These are phyloP conservation scores for Penstemon barbatus DNA, from an alignment of 257 asterid genomes.

Conservation along the genomic window DNA sequence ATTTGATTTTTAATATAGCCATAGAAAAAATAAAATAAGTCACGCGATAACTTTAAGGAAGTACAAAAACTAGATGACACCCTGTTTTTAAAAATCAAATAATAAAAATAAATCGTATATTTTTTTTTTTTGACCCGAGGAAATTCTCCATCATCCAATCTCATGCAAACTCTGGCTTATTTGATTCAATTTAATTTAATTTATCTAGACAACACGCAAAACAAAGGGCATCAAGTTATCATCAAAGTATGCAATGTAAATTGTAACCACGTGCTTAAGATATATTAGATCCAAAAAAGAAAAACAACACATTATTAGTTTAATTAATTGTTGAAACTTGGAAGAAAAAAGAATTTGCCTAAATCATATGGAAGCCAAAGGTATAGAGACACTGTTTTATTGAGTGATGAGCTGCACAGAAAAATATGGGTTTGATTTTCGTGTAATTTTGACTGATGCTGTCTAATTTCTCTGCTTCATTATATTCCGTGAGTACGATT, in stretches of 20 bases:
- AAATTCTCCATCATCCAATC: slow-evolving; percentile 37
- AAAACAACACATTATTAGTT: slow-evolving; percentile 1
- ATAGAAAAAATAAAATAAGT: slow-evolving; percentile 28
- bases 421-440: slow-evolving; percentile 21
- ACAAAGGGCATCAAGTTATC: slow-evolving; percentile 56
- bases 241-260: slow-evolving; percentile 43
- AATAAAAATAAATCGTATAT: neutral
- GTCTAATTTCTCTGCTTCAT: slow-evolving; percentile 21
- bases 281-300: slow-evolving; percentile 25
- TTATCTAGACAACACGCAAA: slow-evolving; percentile 52
- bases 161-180: slow-evolving; percentile 32
- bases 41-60: slow-evolving; percentile 42
- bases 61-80: slow-evolving; percentile 61
- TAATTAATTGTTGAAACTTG: neutral
- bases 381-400: slow-evolving; percentile 40
- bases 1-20: slow-evolving; percentile 26
- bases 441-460: slow-evolving; percentile 34
- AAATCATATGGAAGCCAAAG: slow-evolving; percentile 42
- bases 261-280: slow-evolving; percentile 51
- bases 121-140: slow-evolving; percentile 28
- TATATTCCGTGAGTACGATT: slow-evolving; percentile 35
- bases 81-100: slow-evolving; percentile 25
- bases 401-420: slow-evolving; percentile 34
- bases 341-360: slow-evolving; percentile 26
- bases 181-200: neutral